Percentiles rank a stretch among this genome's conserved stretches.
Conservation (phyloP, 768 basidiomycete genomes). For the Chalciporus chontae region DNA sequence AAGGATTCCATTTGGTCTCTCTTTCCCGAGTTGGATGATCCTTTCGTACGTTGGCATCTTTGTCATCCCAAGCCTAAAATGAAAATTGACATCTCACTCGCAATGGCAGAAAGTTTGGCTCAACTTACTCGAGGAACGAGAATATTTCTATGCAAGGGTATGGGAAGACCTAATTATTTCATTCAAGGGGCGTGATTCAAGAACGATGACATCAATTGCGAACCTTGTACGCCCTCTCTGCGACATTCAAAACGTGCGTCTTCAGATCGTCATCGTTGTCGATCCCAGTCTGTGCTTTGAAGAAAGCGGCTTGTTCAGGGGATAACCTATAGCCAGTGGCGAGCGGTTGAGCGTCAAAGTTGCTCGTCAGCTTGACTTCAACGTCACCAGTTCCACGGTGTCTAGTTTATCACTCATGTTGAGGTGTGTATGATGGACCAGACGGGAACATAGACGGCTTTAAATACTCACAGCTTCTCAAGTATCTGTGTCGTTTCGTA, state of each 20-base stretch:
- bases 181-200: not conserved
- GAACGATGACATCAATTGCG: not conserved
- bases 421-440: too few relatives aligned
- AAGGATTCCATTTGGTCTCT: constrained; percentile 35
- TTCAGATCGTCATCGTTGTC: constrained; percentile 23
- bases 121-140: constrained; percentile 20
- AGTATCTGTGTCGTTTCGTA: too few relatives aligned
- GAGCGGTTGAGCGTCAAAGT: not conserved
- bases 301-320: constrained; percentile 22
- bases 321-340: constrained; percentile 6
- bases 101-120: not conserved
- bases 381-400: constrained; percentile 8
- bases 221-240: constrained; percentile 30
- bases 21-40: constrained; percentile 35
- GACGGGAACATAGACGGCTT: too few relatives aligned
- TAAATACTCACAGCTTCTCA: too few relatives aligned
- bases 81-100: not conserved
- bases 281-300: constrained; percentile 30
- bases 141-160: constrained; percentile 29
- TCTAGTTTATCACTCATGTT: too few relatives aligned
- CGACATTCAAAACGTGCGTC: constrained; percentile 31
- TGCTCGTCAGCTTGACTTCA: not conserved
- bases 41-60: constrained; percentile 16
- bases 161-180: constrained; percentile 22
- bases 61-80: constrained; percentile 13